phyloP scores from a whole-genome alignment of 495 filamentous ascomycete species.

The Aspergillus bertholletiae region DNA sequence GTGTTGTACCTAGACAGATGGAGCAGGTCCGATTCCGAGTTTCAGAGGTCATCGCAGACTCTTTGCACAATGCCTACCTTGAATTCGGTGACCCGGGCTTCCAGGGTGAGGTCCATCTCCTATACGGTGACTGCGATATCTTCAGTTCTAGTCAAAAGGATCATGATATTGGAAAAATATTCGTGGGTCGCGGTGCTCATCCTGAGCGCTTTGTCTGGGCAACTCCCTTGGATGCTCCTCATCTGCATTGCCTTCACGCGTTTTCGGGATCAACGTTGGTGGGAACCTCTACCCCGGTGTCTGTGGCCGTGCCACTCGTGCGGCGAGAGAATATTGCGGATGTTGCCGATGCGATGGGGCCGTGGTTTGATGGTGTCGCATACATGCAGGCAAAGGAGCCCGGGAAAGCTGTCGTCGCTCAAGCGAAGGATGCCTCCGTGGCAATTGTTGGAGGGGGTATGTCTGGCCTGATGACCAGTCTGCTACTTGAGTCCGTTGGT shows the following conservation, averaged over 20 bases:
- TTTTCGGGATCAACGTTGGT: constrained; percentile 21
- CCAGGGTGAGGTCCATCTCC: constrained; percentile 24
- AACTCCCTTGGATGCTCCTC: constrained; percentile 26
- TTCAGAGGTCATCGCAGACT: constrained; percentile 22
- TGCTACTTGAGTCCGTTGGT: constrained; percentile 49
- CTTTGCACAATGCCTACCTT: constrained; percentile 31
- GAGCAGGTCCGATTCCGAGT: constrained; percentile 10
- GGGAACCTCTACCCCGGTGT: constrained; percentile 24
- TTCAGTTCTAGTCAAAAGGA: constrained; percentile 14
- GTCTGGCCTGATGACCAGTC: constrained; percentile 59
- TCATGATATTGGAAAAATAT: constrained; percentile 25
- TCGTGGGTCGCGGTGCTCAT: constrained; percentile 24
- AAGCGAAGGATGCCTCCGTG: constrained; percentile 42
- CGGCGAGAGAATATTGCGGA: constrained; percentile 30
- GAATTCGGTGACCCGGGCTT: constrained; percentile 23
- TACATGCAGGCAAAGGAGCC: constrained; percentile 55
- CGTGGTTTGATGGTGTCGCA: constrained; percentile 68
- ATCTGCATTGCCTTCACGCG: constrained; percentile 30
- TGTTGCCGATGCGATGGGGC: constrained; percentile 52
- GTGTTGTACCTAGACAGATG: not conserved
- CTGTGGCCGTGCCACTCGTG: constrained; percentile 11
- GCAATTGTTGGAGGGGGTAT: constrained; percentile 70
- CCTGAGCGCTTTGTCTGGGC: constrained; percentile 32
- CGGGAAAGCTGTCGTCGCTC: constrained; percentile 45
- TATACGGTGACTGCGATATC: constrained; percentile 29